Base-by-base conservation (phyloP, 2,329 filamentous ascomycete genomes). In the Lithohypha guttulata region DNA sequence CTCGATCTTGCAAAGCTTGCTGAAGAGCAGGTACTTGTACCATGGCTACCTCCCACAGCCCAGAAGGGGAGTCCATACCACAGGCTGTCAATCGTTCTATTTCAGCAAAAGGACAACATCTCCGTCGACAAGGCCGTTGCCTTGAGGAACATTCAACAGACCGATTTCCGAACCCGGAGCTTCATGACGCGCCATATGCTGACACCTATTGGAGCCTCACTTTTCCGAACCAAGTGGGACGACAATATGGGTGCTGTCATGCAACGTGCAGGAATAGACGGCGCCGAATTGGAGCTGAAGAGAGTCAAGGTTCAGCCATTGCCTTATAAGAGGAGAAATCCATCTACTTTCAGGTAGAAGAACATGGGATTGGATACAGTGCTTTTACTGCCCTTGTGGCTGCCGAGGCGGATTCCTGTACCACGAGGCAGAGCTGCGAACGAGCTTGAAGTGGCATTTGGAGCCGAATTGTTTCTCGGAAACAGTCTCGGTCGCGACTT, bases 1-100 rank as follows among this genome's bases (percentile, higher is more conserved):
- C 60, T 91, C 27, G 73, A 80, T n/a, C 70, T 93, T 13, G 65
- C 67, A 51, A 69, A 69, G 51, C 66, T 84, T 51, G 60, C 65
- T 46, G 67, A 75, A 14, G 66, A 69, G 20, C 78, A 91, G 59
- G 70, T 91, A 34, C 75, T 84, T 41, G 60, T 77, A 1, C 79
- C 85, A 2, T 98, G 89, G 84, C 66, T 87, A 17, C 81, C 89
- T 1, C 81, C 91, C 1, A 84, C 82, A 56, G 79, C 85, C 1
- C 83, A 94, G 58, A 93, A 91, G 67, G 91, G 91, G 42, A 75
- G 81, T 2, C 84, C 84, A 1, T 95, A 96, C 64, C 91, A 96
- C 62, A 82, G 91, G 37, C 69, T 96, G 39, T 79, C 80, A 33
- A 65, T 96, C 44, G 81, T 91, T 57, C 66, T 98, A 15, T 68